A percentile compares a stretch with the other conserved stretches of the same genome.
phyloP scores from a whole-genome alignment of 805 yeast genomes.

The Candida berthetii region DNA sequence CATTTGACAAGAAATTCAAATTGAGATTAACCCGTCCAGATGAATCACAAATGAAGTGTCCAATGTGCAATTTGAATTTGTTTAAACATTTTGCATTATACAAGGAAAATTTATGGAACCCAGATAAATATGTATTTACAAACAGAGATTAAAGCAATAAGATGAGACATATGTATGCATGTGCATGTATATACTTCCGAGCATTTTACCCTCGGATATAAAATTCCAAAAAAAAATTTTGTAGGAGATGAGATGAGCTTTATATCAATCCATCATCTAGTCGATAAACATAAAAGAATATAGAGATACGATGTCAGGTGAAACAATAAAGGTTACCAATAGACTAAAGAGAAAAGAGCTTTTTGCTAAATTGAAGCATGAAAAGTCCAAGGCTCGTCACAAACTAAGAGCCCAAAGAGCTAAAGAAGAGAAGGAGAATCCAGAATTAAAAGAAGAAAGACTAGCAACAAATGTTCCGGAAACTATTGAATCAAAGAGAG shows the following conservation, averaged over 20 bases:
- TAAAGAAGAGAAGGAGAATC: slow-evolving; percentile 80
- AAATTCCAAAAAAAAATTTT: neutral
- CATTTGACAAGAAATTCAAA: no score
- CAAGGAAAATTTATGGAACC: slow-evolving; percentile 1
- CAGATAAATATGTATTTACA: neutral
- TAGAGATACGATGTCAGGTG: slow-evolving; percentile 16
- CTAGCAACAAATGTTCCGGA: slow-evolving; percentile 29
- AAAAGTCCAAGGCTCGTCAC: slow-evolving; percentile 71
- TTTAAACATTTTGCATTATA: slow-evolving; percentile 2
- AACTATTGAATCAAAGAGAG: slow-evolving; percentile 21
- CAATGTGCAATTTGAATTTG: slow-evolving; percentile 3
- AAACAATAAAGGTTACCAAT: slow-evolving; percentile 53
- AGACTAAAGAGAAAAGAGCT: slow-evolving; percentile 77
- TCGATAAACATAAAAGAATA: no score
- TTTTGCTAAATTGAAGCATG: slow-evolving; percentile 67
- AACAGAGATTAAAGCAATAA: neutral
- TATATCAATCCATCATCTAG: no score
- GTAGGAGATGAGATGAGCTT: neutral
- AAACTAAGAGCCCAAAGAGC: slow-evolving; percentile 75
- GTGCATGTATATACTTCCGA: no score
- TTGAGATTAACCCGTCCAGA: neutral
- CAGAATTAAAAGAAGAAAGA: slow-evolving; percentile 77
- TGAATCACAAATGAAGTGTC: slow-evolving; percentile 1
- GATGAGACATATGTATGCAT: neutral
- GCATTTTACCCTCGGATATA: neutral